phyloP scores from a whole-genome alignment of 179 eudicot species.

The Carnegiea gigantea region DNA sequence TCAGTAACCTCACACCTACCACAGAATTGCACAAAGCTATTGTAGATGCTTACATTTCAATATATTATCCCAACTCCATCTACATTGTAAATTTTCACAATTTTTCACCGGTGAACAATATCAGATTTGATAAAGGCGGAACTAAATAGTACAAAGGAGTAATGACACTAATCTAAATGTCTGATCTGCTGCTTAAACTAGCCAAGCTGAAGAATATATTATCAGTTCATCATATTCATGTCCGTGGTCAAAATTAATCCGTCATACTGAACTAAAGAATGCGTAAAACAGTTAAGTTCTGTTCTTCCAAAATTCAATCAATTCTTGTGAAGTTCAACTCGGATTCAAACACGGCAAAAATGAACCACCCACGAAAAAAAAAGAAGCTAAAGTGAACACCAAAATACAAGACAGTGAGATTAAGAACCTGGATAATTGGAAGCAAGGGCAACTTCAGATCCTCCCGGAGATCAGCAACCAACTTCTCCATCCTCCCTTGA shows the following conservation, averaged over 20 bases:
- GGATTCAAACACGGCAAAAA: background rate
- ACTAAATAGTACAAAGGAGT: background rate
- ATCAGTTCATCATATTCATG: background rate
- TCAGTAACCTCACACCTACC: background rate
- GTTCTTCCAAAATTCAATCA: background rate
- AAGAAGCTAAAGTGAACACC: background rate
- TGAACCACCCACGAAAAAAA: background rate
- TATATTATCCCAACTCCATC: background rate
- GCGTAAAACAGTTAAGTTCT: background rate
- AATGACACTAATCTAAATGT: background rate
- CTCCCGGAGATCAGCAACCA: constrained; percentile 50
- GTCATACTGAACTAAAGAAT: background rate
- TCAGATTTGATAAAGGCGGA: background rate
- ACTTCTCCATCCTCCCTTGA: constrained; percentile 57
- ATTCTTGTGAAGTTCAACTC: background rate
- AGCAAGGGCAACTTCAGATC: constrained; percentile 69
- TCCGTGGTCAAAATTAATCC: background rate
- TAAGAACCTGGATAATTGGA: constrained; percentile 76
- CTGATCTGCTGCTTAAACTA: background rate
- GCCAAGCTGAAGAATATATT: background rate
- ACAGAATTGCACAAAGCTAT: background rate
- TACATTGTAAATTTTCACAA: background rate
- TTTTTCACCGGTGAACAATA: background rate
- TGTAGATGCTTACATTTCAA: background rate
- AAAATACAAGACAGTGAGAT: background rate